These are phyloP conservation scores for Mortierella sp. DNA, from an alignment of 371 early-diverging fungal species.

Conservation along the genomic window DNA sequence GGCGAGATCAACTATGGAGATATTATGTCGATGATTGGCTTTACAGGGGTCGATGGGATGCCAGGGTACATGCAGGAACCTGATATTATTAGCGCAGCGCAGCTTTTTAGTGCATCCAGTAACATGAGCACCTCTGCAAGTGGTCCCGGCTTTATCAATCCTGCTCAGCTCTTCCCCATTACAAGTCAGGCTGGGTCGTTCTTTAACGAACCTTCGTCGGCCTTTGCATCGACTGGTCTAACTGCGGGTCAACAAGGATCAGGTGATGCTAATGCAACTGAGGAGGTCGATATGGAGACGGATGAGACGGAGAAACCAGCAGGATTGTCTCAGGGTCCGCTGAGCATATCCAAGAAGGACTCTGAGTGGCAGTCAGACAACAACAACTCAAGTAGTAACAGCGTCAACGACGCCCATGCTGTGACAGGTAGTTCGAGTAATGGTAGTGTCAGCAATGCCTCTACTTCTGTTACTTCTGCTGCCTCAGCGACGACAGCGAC, in stretches of 20 bases:
- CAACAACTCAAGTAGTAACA: background rate
- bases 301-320: constrained; percentile 30
- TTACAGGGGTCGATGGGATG: constrained; percentile 25
- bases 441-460: background rate
- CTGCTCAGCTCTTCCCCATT: constrained; percentile 53
- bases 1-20: constrained; percentile 43
- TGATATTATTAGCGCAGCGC: constrained; percentile 29
- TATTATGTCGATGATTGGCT: constrained; percentile 39
- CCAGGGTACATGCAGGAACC: constrained; percentile 41
- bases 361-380: constrained; percentile 25
- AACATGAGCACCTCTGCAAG: constrained; percentile 14
- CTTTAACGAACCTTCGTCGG: constrained; percentile 34
- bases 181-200: constrained; percentile 44
- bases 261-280: constrained; percentile 20
- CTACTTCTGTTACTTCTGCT: too few relatives aligned
- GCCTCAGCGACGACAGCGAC: background rate
- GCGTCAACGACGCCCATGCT: background rate
- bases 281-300: constrained; percentile 48
- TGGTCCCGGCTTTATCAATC: constrained; percentile 49
- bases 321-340: constrained; percentile 10
- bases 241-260: constrained; percentile 11
- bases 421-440: background rate
- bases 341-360: constrained; percentile 15
- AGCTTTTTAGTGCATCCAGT: constrained; percentile 27
- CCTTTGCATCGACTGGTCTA: constrained; percentile 18